These are phyloP conservation scores for Eucalyptus melliodora DNA, from an alignment of 345 rosid genomes.

Conservation along the genomic window DNA sequence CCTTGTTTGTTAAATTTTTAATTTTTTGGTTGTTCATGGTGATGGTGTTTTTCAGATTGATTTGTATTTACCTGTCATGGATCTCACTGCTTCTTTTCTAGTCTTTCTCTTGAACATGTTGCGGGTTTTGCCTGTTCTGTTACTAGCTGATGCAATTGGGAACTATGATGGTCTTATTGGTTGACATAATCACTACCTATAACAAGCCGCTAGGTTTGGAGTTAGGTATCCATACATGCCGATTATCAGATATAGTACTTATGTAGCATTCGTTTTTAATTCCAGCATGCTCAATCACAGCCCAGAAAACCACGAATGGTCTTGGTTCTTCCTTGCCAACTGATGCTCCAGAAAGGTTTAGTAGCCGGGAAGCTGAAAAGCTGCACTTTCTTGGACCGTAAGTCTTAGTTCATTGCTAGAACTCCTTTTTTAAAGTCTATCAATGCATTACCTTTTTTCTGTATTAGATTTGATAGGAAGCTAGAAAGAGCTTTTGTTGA, in stretches of 20 bases:
- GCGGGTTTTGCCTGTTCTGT: not conserved
- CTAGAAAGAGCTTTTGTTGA: not conserved
- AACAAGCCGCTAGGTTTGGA: not conserved
- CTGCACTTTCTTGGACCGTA: conserved; percentile 67
- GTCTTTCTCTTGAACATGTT: not conserved
- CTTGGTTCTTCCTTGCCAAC: conserved; percentile 19
- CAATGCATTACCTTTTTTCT: not conserved
- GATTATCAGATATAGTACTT: not conserved
- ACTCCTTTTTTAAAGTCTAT: not conserved
- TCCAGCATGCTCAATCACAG: conserved; percentile 20
- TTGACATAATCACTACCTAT: not conserved
- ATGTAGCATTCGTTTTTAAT: not conserved
- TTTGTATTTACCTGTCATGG: not conserved
- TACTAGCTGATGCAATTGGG: not conserved
- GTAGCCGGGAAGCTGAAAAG: conserved; percentile 66
- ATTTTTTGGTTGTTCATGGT: not conserved
- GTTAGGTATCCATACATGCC: not conserved
- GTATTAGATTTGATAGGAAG: not conserved
- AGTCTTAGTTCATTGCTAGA: conserved; percentile 13
- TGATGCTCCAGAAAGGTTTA: conserved; percentile 57
- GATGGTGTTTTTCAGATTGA: not conserved
- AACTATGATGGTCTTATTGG: not conserved
- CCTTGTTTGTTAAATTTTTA: not conserved
- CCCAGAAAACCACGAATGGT: conserved; percentile 24
- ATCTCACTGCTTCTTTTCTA: not conserved